Evolutionary conservation across 768 basidiomycete genomes (phyloP).

Genomic region (Tulasnella sp.): DNA sequence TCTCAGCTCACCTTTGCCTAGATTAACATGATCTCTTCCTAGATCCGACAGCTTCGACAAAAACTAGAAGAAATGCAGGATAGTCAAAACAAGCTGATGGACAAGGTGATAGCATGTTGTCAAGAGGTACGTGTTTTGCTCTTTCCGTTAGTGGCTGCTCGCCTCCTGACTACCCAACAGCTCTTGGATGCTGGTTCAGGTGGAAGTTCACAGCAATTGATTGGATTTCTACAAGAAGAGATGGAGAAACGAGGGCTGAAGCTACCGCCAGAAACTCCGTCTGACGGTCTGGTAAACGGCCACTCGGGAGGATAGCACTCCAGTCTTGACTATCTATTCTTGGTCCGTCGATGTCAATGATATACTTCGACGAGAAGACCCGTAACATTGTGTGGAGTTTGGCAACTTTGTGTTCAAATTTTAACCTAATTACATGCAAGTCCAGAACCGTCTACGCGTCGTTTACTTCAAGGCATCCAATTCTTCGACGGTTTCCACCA

Average conservation of each 20-base stretch:
- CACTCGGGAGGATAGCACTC: not conserved
- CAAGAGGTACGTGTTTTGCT: slow-evolving; percentile 57
- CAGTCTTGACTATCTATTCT: not conserved
- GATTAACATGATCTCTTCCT: slow-evolving; percentile 24
- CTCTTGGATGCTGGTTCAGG: slow-evolving; percentile 34
- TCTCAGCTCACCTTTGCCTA: not conserved
- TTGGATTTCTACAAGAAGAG: slow-evolving; percentile 75
- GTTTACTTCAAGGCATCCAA: slow-evolving; percentile 55
- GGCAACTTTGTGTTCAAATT: not conserved
- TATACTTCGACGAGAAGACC: not conserved
- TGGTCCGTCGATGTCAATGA: not conserved
- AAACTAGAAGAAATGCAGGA: slow-evolving; percentile 75
- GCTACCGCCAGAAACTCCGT: not conserved
- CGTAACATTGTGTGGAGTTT: not conserved
- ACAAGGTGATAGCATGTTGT: slow-evolving; percentile 77
- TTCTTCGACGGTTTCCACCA: slow-evolving; percentile 57
- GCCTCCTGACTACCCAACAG: not conserved
- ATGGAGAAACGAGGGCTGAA: slow-evolving; percentile 57
- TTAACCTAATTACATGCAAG: not conserved
- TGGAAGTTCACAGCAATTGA: slow-evolving; percentile 72
- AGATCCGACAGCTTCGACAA: slow-evolving; percentile 64
- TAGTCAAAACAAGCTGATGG: slow-evolving; percentile 69
- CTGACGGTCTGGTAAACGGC: not conserved
- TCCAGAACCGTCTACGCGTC: not conserved
- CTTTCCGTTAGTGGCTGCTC: slow-evolving; percentile 15